Conservation (phyloP, 192 early-diverging fungal genomes). For the Geosiphon pyriformis region DNA sequence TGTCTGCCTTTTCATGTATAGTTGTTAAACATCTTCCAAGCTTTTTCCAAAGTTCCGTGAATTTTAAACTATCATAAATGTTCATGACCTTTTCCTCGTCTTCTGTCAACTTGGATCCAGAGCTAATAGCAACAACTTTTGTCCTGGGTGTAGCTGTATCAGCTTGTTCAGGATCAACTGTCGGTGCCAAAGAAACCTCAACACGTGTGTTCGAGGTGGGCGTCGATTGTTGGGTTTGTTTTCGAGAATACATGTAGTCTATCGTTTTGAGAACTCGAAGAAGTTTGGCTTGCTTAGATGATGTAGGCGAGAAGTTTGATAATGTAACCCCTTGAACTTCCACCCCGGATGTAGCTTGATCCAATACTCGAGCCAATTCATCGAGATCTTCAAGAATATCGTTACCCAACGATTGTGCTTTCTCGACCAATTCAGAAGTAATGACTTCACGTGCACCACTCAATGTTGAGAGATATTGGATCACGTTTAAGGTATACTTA, state of each 20-base stretch:
- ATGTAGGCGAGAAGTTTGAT: conserved; percentile 73
- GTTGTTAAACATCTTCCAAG: conserved; percentile 67
- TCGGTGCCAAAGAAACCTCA: conserved; percentile 38
- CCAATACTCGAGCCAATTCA: conserved; percentile 55
- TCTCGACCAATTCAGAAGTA: conserved; percentile 69
- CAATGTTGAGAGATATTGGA: conserved; percentile 79
- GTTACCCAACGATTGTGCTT: conserved; percentile 63
- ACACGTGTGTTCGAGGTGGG: conserved; percentile 38
- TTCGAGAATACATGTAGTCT: conserved; percentile 76
- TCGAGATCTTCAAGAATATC: conserved; percentile 65
- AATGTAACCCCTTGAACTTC: conserved; percentile 71
- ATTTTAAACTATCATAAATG: conserved; percentile 48
- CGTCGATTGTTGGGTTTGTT: conserved; percentile 30
- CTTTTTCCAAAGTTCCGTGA: conserved; percentile 69
- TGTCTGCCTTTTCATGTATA: conserved; percentile 71
- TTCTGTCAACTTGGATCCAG: conserved; percentile 28
- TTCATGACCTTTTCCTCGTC: conserved; percentile 46
- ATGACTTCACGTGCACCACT: conserved; percentile 66
- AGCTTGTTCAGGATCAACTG: conserved; percentile 37
- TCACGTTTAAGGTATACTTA: conserved; percentile 85
- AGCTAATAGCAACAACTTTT: conserved; percentile 34
- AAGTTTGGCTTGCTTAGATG: conserved; percentile 88
- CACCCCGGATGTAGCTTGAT: conserved; percentile 49
- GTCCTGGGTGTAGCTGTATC: conserved; percentile 34
- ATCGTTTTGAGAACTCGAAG: conserved; percentile 90